Conservation (phyloP, 441 rosid species). For the Corymbia citriodora region DNA sequence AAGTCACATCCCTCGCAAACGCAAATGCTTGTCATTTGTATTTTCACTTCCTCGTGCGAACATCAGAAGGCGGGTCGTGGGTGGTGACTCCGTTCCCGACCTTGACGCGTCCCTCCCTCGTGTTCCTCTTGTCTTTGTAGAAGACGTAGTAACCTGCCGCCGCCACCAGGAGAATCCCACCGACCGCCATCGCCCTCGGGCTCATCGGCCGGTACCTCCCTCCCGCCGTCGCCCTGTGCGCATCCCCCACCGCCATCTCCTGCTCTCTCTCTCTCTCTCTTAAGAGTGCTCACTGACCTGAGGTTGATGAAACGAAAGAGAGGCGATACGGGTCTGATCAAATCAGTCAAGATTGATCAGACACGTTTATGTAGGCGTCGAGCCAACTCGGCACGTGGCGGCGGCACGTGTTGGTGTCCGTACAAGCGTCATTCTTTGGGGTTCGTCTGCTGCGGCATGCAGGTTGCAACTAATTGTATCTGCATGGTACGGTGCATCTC, state of each 20-base stretch:
- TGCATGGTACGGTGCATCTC: background rate
- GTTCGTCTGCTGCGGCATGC: background rate
- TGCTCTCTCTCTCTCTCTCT: background rate
- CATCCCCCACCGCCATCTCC: background rate
- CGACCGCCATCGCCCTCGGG: background rate
- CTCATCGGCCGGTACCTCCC: background rate
- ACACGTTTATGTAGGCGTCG: background rate
- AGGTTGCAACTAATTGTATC: background rate
- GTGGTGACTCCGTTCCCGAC: background rate
- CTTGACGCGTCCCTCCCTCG: background rate
- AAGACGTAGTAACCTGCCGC: background rate
- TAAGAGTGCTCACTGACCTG: background rate
- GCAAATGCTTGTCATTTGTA: rapidly evolving
- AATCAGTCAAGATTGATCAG: background rate
- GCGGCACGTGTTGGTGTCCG: background rate
- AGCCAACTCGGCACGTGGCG: background rate
- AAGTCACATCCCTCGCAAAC: background rate
- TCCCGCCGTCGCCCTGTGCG: background rate
- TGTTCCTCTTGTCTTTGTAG: background rate
- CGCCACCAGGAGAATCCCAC: background rate
- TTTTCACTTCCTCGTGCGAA: background rate
- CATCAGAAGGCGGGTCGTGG: background rate
- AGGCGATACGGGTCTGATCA: background rate
- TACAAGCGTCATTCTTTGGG: background rate
- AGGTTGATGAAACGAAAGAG: background rate